phyloP scores from a whole-genome alignment of 164 flowering plant species.

The Saururus chinensis region DNA sequence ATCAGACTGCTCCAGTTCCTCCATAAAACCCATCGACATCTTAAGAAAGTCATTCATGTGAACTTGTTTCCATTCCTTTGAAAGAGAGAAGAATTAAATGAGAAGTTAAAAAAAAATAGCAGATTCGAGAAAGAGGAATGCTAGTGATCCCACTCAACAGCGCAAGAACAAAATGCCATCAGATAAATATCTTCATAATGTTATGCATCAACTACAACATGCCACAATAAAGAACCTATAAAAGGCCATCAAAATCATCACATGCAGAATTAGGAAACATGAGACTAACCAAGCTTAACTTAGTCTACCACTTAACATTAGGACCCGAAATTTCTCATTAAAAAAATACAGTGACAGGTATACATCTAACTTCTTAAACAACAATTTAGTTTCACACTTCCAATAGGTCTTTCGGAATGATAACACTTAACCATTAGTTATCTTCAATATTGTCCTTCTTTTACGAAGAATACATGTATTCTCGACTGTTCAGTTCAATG shows the following conservation, averaged over 20 bases:
- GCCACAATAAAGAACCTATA: neutral
- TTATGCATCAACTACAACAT: neutral
- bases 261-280: neutral
- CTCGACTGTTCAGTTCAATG: neutral
- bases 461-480: too few relatives aligned
- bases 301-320: neutral
- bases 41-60: conserved; percentile 57
- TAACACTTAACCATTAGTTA: too few relatives aligned
- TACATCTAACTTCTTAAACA: neutral
- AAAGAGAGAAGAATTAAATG: neutral
- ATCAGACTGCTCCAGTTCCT: conserved; percentile 57
- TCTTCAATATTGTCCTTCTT: neutral
- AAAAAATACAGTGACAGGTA: too few relatives aligned
- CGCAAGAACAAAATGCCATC: neutral
- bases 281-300: neutral
- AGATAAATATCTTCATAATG: neutral
- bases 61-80: conserved; percentile 58
- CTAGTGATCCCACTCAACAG: neutral
- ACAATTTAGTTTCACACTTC: neutral
- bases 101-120: neutral
- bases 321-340: too few relatives aligned
- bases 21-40: conserved; percentile 55
- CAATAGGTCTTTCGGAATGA: neutral
- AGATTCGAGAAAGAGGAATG: neutral
- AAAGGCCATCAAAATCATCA: neutral